These are phyloP conservation scores for Tricholoma bakamatsutake DNA, from an alignment of 768 basidiomycete genomes.

Conservation along the genomic window DNA sequence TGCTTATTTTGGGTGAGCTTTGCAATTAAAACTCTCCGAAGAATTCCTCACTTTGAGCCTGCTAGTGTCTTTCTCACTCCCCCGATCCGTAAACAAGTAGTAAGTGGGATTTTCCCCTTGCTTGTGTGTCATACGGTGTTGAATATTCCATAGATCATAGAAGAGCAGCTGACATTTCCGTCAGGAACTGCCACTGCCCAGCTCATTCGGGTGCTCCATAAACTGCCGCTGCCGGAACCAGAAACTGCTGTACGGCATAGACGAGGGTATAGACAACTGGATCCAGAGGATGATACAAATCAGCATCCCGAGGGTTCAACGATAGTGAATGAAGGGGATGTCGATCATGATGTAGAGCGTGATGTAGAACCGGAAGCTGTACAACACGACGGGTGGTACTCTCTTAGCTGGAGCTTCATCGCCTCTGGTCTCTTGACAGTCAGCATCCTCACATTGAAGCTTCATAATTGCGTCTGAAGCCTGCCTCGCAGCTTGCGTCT, in stretches of 20 bases:
- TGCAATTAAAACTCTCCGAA: neutral
- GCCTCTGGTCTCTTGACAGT: constrained; percentile 76
- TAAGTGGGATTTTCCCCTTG: constrained; percentile 27
- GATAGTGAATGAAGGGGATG: constrained; percentile 20
- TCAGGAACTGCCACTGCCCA: constrained; percentile 96
- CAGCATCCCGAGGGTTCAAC: constrained; percentile 10
- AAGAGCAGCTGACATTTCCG: constrained; percentile 91
- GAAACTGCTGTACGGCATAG: constrained; percentile 50
- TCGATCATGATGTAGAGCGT: constrained; percentile 23
- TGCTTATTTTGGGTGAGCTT: constrained; percentile 82
- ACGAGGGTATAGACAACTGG: constrained; percentile 46
- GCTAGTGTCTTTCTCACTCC: constrained; percentile 90
- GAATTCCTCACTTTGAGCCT: neutral
- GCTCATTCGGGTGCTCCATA: constrained; percentile 85
- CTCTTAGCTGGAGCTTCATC: constrained; percentile 72
- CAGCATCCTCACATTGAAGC: constrained; percentile 15
- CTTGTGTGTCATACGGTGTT: neutral
- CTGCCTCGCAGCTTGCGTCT: constrained; percentile 55
- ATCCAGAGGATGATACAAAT: constrained; percentile 27
- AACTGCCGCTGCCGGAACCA: constrained; percentile 67
- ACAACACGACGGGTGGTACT: constrained; percentile 68
- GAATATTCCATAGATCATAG: constrained; percentile 59
- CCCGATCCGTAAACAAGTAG: constrained; percentile 91
- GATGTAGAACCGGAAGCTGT: constrained; percentile 34
- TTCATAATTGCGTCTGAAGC: constrained; percentile 3